Evolutionary conservation across 2,329 filamentous ascomycete species (phyloP), one percentile per base, ranked within the genome.

Genomic region (Ophiocordyceps camponoti-saundersi): DNA sequence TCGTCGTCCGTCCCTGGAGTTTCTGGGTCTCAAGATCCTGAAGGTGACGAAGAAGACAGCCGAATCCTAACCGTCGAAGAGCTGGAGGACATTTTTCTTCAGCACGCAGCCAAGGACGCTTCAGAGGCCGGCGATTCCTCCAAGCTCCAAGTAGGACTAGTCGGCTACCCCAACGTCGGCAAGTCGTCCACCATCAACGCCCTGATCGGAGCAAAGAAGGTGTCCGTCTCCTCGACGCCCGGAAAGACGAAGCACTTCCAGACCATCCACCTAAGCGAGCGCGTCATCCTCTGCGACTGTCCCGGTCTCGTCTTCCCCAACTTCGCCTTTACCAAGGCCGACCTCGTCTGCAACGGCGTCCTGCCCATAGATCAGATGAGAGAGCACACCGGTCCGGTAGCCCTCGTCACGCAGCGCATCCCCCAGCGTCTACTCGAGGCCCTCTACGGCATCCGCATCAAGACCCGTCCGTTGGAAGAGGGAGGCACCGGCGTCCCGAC

Each of bases 221-320:
- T 98, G 6, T 96, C 90, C 0, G 93, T 98, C 39, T 98, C 92
- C 16, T 83, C 90, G 15, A 98, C 92, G 1, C 92, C 92, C 4
- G 92, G 92, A 61, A 98, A 98, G 69, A 98, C 92, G 15, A 98
- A 98, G 70, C 92, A 98, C 59, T 98, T 98, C 69, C 92, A 98
- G 65, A 98, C 92, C 1, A 92, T 98, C 49, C 89, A 95, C 61
- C 77, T 98, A 30, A 92, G 85, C 49, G 84, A 92, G 1, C 79
- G 80, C 49, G 87, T 98, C 51, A 76, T 96, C 44, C 77, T 98
- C 7, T 96, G 92, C 65, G 92, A 98, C 79, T 98, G 92, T 60
- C 92, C 92, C 11, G 92, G 92, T 81, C 80, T 98, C 20, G 93
- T 98, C 1, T 96, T 98, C 63, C 89, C 92, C 56, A 96, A 96